Percentiles rank a stretch among this genome's conserved stretches.
phyloP scores from a whole-genome alignment of 805 yeast species.

The Candida nanaspora region DNA sequence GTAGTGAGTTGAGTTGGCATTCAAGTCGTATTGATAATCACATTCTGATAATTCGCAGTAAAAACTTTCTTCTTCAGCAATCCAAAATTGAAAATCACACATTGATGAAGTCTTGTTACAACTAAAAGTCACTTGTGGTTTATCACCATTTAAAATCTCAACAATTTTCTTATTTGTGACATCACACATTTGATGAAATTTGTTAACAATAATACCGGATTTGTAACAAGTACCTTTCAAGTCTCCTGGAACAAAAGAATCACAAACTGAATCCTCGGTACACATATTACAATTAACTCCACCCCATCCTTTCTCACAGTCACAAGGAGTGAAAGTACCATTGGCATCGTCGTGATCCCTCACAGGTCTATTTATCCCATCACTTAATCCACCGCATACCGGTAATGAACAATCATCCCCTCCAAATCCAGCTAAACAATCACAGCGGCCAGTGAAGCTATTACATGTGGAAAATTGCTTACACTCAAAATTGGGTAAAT shows the following conservation, averaged over 20 bases:
- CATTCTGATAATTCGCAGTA: conserved; percentile 81
- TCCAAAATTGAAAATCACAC: conserved; percentile 96
- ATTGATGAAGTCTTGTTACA: conserved; percentile 60
- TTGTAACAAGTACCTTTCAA: conserved; percentile 83
- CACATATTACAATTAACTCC: conserved; percentile 95
- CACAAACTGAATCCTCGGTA: conserved; percentile 64
- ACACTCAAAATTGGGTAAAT: conserved; percentile 84
- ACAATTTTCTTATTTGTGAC: conserved; percentile 87
- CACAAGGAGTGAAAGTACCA: conserved; percentile 33
- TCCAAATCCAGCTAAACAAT: conserved; percentile 88
- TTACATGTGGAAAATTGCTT: conserved; percentile 88
- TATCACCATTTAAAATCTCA: conserved; percentile 68
- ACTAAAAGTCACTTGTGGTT: conserved; percentile 88
- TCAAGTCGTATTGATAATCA: conserved; percentile 55
- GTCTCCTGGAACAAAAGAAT: conserved; percentile 78
- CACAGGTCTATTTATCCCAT: conserved; percentile 58
- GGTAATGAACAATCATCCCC: conserved; percentile 91
- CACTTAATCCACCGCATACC: conserved; percentile 71
- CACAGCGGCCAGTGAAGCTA: conserved; percentile 83
- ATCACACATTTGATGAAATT: conserved; percentile 86
- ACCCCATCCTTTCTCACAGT: conserved; percentile 81
- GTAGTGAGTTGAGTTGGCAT: conserved; percentile 63
- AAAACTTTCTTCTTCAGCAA: conserved; percentile 82
- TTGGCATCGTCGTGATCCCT: conserved; percentile 32
- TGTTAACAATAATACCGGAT: conserved; percentile 74